Evolutionary conservation across 2,329 filamentous ascomycete genomes (phyloP), one percentile per base, ranked within the genome.

Genomic region (Fusarium sulawesiense): DNA sequence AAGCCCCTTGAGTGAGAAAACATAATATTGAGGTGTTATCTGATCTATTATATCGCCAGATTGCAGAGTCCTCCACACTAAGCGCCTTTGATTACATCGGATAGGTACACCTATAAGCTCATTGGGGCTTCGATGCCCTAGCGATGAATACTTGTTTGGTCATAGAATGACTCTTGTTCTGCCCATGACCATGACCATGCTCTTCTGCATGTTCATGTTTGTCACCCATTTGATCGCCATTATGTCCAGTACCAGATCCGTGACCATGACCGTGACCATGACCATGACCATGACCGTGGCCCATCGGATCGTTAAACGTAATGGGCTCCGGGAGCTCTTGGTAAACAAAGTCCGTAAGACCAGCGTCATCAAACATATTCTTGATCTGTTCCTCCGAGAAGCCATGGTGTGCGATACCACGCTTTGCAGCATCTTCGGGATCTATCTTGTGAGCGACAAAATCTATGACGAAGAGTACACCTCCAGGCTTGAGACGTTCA

Each of bases 391-490:
- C 83, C 75, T 87, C 80, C 2, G 83, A 85, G 78, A 94, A 94
- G 0, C 92, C 91, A 66, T 89, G 84, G 56, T 91, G 89, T 32
- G 85, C 86, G 21, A 94, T 85, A 0, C 89, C 91, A 37, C 84
- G 78, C 6, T 75, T 61, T 7, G 76, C 74, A 13, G 66, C 65
- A 42, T 74, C 51, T 30, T 60, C 47, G 30, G 56, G 45, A 59
- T 75, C 69, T 30, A 78, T 76, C 48, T 71, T 83, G 70, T 91
- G 87, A 11, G 88, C 82, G 20, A 91, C 74, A 64, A 93, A 90
- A 75, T 94, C 92, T 47, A 91, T 81, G 57, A 94, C 87, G 50
- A 93, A 80, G 46, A 93, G 81, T 2, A 89, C 86, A 13, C 92
- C 92, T 6, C 90, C 91, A 4, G 86, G 85, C 67, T 85, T 86